Evolutionary conservation across 495 filamentous ascomycete species (phyloP), one percentile per base, ranked within the genome.

Genomic region (Neurospora pannonica): DNA sequence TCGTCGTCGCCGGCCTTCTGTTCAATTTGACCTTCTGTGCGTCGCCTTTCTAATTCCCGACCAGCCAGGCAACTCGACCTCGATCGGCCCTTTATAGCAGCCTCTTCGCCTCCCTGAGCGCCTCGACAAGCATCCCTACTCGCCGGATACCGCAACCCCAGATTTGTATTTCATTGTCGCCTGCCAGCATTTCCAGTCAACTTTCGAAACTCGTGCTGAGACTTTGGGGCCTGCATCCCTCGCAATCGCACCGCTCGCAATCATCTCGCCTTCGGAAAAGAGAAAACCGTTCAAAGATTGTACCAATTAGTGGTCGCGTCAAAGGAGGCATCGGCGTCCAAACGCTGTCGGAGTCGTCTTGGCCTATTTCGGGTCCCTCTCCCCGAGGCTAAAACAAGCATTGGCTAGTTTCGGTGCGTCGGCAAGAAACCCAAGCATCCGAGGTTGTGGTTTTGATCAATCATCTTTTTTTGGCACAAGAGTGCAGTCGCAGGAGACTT

Each of bases 401-500:
- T 67, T 67, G 54, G 54, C 28, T 67, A 67, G 28, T 67, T 67
- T 67, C 54, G 15, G 54, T 67, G 28, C 24, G 24, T 67, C 15
- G 54, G 54, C 54, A 67, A 34, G 54, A 67, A 67, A 67, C 28
- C 13, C 54, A 67, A 67, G 31, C 54, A 67, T 36, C 31, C 54
- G 34, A 67, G 28, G 54, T 67, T 36, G 54, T 67, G 54, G 28
- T 19, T 67, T 34, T 67, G 28, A 34, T 34, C 54, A 17, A 28
- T 67, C 28, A 19, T 36, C 54, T 67, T 67, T 67, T 67, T 36
- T 34, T 17, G 15, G 54, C 24, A 17, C 54, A 6, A 67, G 28
- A 67, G 54, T 67, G 54, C 54, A 75, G 85, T 86, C 84, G 81
- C 80, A 79, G 54, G 31, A 82, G 84, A 83, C 84, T n/a, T n/a